Base-by-base conservation (phyloP, 129 eudicot species). In the Flaveria brownii region DNA sequence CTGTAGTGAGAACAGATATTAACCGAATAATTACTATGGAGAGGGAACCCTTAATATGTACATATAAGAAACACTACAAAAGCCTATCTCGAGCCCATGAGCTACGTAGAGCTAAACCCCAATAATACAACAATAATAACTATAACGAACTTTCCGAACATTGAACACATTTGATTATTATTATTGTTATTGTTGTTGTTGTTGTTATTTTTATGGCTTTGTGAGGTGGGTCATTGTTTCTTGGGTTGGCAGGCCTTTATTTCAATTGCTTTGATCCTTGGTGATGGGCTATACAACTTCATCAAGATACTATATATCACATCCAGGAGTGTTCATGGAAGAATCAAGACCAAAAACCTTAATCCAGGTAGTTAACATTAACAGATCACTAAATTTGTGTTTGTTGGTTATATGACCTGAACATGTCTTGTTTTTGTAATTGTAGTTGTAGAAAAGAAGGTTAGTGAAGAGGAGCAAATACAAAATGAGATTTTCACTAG, bases 281-380 rank as follows among this genome's bases (percentile, higher is more conserved):
- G 97, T 18, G 97, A 92, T 54, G 97, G 97, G 15, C 88, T 92
- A 77, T 92, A 87, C 85, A 89, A 80, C 69, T 87, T 92, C 82
- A 69, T 72, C 55, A 92, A 92, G 82, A 79, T 92, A 63, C 50
- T 88, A 33, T 59, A 73, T 23, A 57, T 89, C 82, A 92, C 96
- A 62, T 72, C 85, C n/a, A 20, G 73, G 18, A 89, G 86, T 42
- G 71, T 92, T n/a, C 83, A 72, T 23, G 82, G 84, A 64, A 81
- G 86, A 62, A 26, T 89, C 55, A 87, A 69, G 73, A 57, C 68
- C 73, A 84, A 71, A 73, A 87, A 71, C 73, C 84, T 45, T 16
- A 51, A 77, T 57, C 52, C 78, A 77, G 90, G 87, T 84, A 56
- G 47, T 60, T 60, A 63, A 25, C 26, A 25, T 25, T 28, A 28